Percentiles rank a stretch among this genome's conserved stretches.
Evolutionary conservation across 2,329 filamentous ascomycete genomes (phyloP).

Genomic region (Aaosphaeria arxii): DNA sequence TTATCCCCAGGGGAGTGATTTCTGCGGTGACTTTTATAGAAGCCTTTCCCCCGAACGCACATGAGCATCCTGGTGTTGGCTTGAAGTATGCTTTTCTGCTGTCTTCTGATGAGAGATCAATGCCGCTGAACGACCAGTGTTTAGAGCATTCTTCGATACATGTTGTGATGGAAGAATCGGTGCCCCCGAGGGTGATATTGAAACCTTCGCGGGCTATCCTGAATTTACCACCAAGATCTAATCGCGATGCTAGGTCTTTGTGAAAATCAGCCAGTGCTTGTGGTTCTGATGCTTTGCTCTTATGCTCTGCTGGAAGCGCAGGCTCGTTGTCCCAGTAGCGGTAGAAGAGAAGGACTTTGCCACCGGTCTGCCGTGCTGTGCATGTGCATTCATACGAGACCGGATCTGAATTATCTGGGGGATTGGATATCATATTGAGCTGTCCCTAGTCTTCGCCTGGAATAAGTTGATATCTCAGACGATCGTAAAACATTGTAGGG

Average conservation of each 20-base stretch:
- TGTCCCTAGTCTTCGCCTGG: too few species aligned
- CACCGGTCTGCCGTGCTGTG: slow-evolving; percentile 7
- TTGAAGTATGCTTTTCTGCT: slow-evolving; percentile 15
- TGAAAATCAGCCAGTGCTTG: slow-evolving; percentile 13
- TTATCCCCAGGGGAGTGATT: slow-evolving; percentile 20
- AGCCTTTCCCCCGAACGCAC: slow-evolving; percentile 11
- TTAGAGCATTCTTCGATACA: slow-evolving; percentile 13
- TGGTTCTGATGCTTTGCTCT: slow-evolving; percentile 2
- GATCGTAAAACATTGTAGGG: too few species aligned
- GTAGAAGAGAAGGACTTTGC: slow-evolving; percentile 18
- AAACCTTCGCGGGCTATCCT: slow-evolving; percentile 19
- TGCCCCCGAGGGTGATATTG: slow-evolving; percentile 21
- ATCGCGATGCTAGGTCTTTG: slow-evolving; percentile 4
- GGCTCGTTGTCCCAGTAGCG: slow-evolving; percentile 19
- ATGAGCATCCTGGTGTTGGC: slow-evolving; percentile 18
- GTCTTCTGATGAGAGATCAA: slow-evolving; percentile 8
- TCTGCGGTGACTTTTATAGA: slow-evolving; percentile 16
- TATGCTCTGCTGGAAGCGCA: slow-evolving; percentile 5
- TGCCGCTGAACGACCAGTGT: slow-evolving; percentile 19
- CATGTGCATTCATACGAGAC: slow-evolving; percentile 17
- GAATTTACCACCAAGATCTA: slow-evolving; percentile 16
- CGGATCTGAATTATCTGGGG: slow-evolving; percentile 12
- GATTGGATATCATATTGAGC: neutral
- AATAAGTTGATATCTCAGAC: too few species aligned
- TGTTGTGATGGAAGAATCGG: slow-evolving; percentile 4